Base-by-base conservation (phyloP, 2,329 filamentous ascomycete genomes). In the Aureobasidium subglaciale region DNA sequence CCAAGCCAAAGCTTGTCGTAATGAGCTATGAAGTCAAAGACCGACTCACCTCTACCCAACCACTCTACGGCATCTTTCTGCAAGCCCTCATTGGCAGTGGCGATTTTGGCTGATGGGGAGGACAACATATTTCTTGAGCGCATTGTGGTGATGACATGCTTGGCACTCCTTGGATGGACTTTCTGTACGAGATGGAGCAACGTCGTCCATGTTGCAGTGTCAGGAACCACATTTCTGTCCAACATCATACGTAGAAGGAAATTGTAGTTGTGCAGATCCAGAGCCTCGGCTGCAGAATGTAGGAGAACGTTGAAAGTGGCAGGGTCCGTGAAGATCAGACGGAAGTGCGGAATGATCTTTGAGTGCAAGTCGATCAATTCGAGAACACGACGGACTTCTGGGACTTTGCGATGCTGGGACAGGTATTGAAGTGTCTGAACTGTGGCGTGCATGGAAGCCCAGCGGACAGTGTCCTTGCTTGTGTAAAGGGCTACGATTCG, bases 231-330 rank as follows among this genome's bases (percentile, higher is more conserved):
- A 6, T 48, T 34, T 2, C 59, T 56, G 5, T 58, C 50, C 5
- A 60, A 55, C 65, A 70, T 67, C n/a, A 58, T 35, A 7, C 55
- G 56, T 10, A 66, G 49, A 6, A 60, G 15, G 27, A 62, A 63
- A 16, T 60, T 57, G 48, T 67, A 69, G 38, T 63, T 65, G 25
- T 63, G 60, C 8, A 65, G 32, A 37, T 68, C 64, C 3, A 61
- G 59, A 2, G 35, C 38, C 35, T 58, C 52, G 9, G 63, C 61
- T 5, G 65, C 60, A 3, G 53, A 58, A 10, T 48, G 48, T n/a
- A 70, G 56, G 5, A 64, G 42, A 15, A 58, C 48, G 43, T 65
- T 59, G 56, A 61, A 68, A 22, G 62, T 59, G 3, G 38, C 22
- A 16, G 37, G 32, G 5, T 18, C 25, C 37, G 34, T 5, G 18